Base-by-base conservation (phyloP, 257 asterid species). In the Coffea eugenioides region DNA sequence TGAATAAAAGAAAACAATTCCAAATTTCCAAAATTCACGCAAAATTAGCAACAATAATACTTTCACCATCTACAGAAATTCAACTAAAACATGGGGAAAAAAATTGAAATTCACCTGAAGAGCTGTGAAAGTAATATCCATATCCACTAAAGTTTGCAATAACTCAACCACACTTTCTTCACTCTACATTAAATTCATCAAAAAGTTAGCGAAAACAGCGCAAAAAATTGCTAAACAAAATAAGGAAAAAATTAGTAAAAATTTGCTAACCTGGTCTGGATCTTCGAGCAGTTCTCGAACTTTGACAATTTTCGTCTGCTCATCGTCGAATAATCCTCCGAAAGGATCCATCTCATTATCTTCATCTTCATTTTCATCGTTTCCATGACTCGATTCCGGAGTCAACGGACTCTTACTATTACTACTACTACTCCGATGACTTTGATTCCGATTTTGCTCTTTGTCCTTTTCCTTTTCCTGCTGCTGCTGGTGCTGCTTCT, bases 81-180 rank as follows among this genome's bases (percentile, higher is more conserved):
- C 8, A 76, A 75, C 11, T 34, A 18, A 59, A 34, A n/a, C 1
- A 18, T 20, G 45, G 69, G 31, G 43, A 39, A 74, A n/a, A n/a
- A 54, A 27, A 36, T 4, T 46, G 13, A 3, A 5, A 52, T 39
- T 69, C 74, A 92, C 99, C 95, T 90, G 82, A 48, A 96, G 95
- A 79, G 97, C 94, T 83, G 88, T 92, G 81, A 89, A 92, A 0
- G 95, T 94, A 74, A 96, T 94, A 81, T 94, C 98, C 97, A 96
- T 94, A 78, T 96, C 97, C 21, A 92, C 89, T 80, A 96, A 82
- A 83, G 7, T 88, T 82, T 92, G 99, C 82, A 96, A 88, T 86
- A 92, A 81, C 73, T 89, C 97, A 83, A 91, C 89, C 84, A 91
- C 84, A 54, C 84, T 85, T n/a, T 89, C 96, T 82, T 96, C 98